phyloP scores from a whole-genome alignment of 495 filamentous ascomycete species.

The Penicillium coffeae region DNA sequence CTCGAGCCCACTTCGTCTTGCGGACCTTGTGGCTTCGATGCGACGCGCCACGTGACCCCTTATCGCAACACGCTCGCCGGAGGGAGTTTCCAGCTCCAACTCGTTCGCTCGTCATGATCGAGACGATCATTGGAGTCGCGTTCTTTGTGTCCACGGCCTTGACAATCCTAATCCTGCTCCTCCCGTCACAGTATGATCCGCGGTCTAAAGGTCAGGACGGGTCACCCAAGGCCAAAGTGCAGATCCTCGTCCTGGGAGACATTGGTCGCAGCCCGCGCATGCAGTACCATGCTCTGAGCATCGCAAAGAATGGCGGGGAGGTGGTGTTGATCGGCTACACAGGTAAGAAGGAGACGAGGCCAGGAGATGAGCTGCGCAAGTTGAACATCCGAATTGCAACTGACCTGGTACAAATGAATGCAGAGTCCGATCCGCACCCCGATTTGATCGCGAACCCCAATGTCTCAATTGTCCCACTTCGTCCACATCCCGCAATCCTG shows the following conservation, averaged over 20 bases:
- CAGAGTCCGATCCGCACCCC: slow-evolving; percentile 70
- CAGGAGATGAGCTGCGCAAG: neutral
- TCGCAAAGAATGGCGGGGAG: slow-evolving; percentile 74
- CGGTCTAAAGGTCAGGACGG: slow-evolving; percentile 7
- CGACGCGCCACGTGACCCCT: neutral
- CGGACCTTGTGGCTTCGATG: slow-evolving; percentile 2
- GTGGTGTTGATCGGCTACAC: slow-evolving; percentile 87
- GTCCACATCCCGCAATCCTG: slow-evolving; percentile 56
- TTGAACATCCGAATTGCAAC: neutral
- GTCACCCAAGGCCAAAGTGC: slow-evolving; percentile 46
- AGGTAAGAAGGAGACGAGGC: slow-evolving; percentile 47
- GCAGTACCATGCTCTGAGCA: slow-evolving; percentile 96
- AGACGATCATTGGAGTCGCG: slow-evolving; percentile 37
- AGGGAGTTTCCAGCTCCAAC: neutral
- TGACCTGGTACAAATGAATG: neutral
- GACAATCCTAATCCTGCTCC: slow-evolving; percentile 46
- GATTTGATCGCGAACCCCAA: slow-evolving; percentile 60
- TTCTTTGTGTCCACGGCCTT: slow-evolving; percentile 48
- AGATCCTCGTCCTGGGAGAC: slow-evolving; percentile 95
- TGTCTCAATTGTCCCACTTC: slow-evolving; percentile 65
- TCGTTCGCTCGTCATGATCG: slow-evolving; percentile 32
- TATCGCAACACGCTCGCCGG: neutral
- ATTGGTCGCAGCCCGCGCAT: slow-evolving; percentile 95
- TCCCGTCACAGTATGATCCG: slow-evolving; percentile 49
- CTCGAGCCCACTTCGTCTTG: slow-evolving; percentile 1